Percentiles rank a stretch among this genome's conserved stretches.
Evolutionary conservation across 2,329 filamentous ascomycete genomes (phyloP).

Genomic region (Cercospora sp.): DNA sequence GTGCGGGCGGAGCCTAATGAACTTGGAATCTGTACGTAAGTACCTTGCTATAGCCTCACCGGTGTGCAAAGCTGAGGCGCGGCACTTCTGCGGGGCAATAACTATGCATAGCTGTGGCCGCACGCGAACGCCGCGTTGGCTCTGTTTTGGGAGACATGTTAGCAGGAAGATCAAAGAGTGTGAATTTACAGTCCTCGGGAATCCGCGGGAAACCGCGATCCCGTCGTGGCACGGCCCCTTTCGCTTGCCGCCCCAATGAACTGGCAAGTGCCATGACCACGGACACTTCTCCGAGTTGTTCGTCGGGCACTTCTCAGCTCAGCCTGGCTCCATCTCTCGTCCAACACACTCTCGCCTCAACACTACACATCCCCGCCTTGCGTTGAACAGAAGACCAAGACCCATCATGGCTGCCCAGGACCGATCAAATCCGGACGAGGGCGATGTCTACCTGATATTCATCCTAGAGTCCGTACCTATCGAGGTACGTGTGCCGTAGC

Average conservation of each 20-base stretch:
- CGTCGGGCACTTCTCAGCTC: neutral
- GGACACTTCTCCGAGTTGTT: neutral
- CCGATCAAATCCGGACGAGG: neutral
- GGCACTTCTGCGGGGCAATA: neutral
- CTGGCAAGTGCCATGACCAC: neutral
- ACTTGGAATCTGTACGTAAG: neutral
- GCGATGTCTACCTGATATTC: neutral
- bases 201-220: neutral
- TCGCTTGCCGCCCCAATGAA: neutral
- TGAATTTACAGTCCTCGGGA: neutral
- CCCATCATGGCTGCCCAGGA: neutral
- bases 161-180: neutral
- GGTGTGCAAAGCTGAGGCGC: neutral
- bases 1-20: neutral
- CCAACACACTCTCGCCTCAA: neutral
- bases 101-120: neutral
- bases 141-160: neutral
- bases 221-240: neutral
- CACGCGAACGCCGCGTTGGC: neutral
- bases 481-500: neutral
- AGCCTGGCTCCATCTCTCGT: neutral
- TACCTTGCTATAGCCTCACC: neutral
- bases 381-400: neutral
- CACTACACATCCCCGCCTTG: neutral
- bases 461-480: neutral